Conservation (phyloP, 2,329 filamentous ascomycete species). For the Mycosphaerelloides madeirae region DNA sequence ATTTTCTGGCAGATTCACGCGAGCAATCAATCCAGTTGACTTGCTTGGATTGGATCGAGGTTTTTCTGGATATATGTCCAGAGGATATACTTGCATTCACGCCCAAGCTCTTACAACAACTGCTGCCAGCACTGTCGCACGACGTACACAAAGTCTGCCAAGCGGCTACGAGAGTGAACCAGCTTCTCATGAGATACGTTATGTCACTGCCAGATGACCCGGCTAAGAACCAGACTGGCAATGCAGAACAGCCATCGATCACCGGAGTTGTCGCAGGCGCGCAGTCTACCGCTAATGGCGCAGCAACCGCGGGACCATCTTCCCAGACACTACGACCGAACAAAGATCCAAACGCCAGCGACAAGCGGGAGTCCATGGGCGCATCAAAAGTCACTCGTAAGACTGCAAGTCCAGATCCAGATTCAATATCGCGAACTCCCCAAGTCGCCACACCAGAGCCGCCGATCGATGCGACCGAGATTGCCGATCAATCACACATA, state of each 20-base stretch:
- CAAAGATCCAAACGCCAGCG: slow-evolving; percentile 10
- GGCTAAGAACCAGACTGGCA: slow-evolving; percentile 31
- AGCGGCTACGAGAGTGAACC: slow-evolving; percentile 84
- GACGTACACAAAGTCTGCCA: slow-evolving; percentile 83
- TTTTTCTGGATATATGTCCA: slow-evolving; percentile 93
- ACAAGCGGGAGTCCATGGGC: slow-evolving; percentile 20
- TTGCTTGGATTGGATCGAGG: slow-evolving; percentile 89
- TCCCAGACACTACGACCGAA: slow-evolving; percentile 1
- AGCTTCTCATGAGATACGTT: slow-evolving; percentile 87
- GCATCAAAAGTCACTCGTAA: slow-evolving; percentile 15
- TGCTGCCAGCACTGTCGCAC: slow-evolving; percentile 90
- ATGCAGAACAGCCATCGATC: slow-evolving; percentile 4
- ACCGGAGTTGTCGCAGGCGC: not conserved
- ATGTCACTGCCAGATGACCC: slow-evolving; percentile 72
- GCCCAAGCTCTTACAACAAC: slow-evolving; percentile 82
- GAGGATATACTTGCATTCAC: slow-evolving; percentile 95
- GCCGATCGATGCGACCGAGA: slow-evolving; percentile 13
- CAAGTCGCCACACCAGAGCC: slow-evolving; percentile 28
- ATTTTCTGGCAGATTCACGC: slow-evolving; percentile 75
- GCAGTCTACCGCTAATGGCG: not conserved
- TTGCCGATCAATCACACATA: slow-evolving; percentile 7
- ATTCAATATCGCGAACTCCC: slow-evolving; percentile 20
- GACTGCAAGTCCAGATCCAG: slow-evolving; percentile 21
- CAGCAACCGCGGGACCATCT: slow-evolving; percentile 3
- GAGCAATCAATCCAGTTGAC: slow-evolving; percentile 91